phyloP scores from a whole-genome alignment of 345 rosid genomes.

The Aurinia saxatilis region DNA sequence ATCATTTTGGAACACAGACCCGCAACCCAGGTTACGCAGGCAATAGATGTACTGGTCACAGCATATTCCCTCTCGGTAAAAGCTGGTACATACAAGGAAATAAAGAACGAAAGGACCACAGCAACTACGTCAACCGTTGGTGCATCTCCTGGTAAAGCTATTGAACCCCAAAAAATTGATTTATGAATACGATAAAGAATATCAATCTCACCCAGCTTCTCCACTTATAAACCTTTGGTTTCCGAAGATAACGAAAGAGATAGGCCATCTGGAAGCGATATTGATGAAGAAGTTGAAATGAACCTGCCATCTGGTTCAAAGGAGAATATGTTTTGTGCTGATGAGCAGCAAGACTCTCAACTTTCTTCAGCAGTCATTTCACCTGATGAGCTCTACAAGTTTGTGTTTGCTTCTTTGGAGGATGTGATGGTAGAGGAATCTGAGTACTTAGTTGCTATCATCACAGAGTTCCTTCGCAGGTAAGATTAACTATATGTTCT shows the following conservation, averaged over 20 bases:
- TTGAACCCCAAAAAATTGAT: slow-evolving; percentile 28
- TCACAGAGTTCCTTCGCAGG: slow-evolving; percentile 87
- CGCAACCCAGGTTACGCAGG: slow-evolving; percentile 63
- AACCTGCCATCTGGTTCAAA: slow-evolving; percentile 34
- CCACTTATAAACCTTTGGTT: slow-evolving; percentile 33
- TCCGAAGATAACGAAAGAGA: slow-evolving; percentile 42
- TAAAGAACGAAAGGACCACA: slow-evolving; percentile 43
- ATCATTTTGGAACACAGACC: slow-evolving; percentile 88
- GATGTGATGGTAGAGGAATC: slow-evolving; percentile 85
- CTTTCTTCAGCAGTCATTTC: slow-evolving; percentile 76
- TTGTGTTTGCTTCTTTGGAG: slow-evolving; percentile 78
- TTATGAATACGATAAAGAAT: slow-evolving; percentile 17
- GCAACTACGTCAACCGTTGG: slow-evolving; percentile 29
- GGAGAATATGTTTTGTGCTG: slow-evolving; percentile 43
- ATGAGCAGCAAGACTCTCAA: slow-evolving; percentile 63
- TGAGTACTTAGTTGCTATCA: slow-evolving; percentile 73
- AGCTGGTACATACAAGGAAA: slow-evolving; percentile 62
- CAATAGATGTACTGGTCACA: slow-evolving; percentile 67
- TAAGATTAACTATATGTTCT: slow-evolving; percentile 17
- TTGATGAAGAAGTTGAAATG: slow-evolving; percentile 34
- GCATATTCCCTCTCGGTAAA: slow-evolving; percentile 63
- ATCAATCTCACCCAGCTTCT: neutral
- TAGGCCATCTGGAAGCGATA: slow-evolving; percentile 33
- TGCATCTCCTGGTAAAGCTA: slow-evolving; percentile 36
- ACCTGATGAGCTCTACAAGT: slow-evolving; percentile 86